Evolutionary conservation across 495 filamentous ascomycete genomes (phyloP), one percentile per base, ranked within the genome.

Genomic region (Chaetomidium leptoderma): DNA sequence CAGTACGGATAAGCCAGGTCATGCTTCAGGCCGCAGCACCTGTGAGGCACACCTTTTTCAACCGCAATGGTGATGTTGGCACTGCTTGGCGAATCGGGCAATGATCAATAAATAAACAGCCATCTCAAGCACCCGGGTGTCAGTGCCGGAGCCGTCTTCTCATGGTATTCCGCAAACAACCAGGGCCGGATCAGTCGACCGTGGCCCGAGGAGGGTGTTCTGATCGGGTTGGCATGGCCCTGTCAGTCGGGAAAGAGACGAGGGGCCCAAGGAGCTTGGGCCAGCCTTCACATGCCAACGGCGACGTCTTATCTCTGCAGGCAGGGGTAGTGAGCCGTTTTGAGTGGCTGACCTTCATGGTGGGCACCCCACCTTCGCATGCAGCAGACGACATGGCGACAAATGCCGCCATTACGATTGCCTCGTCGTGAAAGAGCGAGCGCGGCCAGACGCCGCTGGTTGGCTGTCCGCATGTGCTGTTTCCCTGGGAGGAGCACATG

Each of bases 401-500:
- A 44, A 46, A 56, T 48, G n/a, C 33, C 35, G 50, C 53, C 19
- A 44, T 42, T 42, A 39, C 52, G 39, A 44, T 39, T 23, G 33
- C 17, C 14, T 17, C 16, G 42, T 11, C 42, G 3, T 6, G n/a
- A 40, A 40, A 40, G 37, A 19, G 37, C 37, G n/a, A n/a, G n/a
- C 6, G 30, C 9, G 14, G 49, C 37, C 39, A 4, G 5, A 13
- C n/a, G 26, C 5, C 10, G 58, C 46, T 57, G 42, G 50, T 58
- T 52, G 54, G 45, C 55, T 24, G 36, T 30, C 36, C 24, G 47
- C 42, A 42, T 27, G 39, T 40, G 52, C 32, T 24, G 40, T 21
- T 36, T 40, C 14, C 51, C 33, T 24, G 23, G 45, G 52, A 39
- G 32, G 47, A 52, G 62, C 62, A 59, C 62, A 58, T 64, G 58